phyloP scores from a whole-genome alignment of 2,329 filamentous ascomycete genomes.

The Ascochyta rabiei region DNA sequence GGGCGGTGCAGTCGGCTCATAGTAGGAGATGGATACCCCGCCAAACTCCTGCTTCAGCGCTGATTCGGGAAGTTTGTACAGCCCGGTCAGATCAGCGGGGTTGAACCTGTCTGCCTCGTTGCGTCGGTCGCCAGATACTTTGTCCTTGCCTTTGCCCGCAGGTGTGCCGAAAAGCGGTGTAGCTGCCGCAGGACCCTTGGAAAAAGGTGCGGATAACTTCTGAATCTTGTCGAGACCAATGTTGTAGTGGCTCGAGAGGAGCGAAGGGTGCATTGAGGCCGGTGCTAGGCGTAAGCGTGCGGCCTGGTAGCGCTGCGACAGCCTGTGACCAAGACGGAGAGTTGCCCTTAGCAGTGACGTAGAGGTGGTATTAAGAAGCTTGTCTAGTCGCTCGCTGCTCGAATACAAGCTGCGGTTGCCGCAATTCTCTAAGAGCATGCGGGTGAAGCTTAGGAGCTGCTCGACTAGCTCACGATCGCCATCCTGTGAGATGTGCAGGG shows the following conservation, averaged over 20 bases:
- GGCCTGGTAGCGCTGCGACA: conserved; percentile 91
- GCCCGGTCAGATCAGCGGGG: conserved; percentile 72
- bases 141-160: conserved; percentile 78
- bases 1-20: conserved; percentile 55
- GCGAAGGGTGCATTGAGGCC: conserved; percentile 71
- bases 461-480: conserved; percentile 83
- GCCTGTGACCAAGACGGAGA: conserved; percentile 79
- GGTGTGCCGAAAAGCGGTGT: conserved; percentile 59
- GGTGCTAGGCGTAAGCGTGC: conserved; percentile 75
- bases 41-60: conserved; percentile 77
- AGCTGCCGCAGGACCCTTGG: conserved; percentile 65
- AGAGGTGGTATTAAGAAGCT: conserved; percentile 86
- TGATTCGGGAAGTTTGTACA: conserved; percentile 60
- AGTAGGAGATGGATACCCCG: conserved; percentile 80
- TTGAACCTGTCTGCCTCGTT: conserved; percentile 44
- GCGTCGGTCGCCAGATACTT: conserved; percentile 53
- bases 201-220: conserved; percentile 81
- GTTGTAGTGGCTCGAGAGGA: conserved; percentile 83
- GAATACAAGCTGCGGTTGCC: conserved; percentile 96
- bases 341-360: conserved; percentile 77
- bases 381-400: conserved; percentile 87
- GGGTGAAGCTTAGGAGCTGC: conserved; percentile 81
- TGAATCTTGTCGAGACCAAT: conserved; percentile 78
- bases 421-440: conserved; percentile 88
- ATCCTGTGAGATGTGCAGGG: conserved; percentile 71